Base-by-base conservation (phyloP, 208 protist genomes). In the Trypanosoma avium region DNA sequence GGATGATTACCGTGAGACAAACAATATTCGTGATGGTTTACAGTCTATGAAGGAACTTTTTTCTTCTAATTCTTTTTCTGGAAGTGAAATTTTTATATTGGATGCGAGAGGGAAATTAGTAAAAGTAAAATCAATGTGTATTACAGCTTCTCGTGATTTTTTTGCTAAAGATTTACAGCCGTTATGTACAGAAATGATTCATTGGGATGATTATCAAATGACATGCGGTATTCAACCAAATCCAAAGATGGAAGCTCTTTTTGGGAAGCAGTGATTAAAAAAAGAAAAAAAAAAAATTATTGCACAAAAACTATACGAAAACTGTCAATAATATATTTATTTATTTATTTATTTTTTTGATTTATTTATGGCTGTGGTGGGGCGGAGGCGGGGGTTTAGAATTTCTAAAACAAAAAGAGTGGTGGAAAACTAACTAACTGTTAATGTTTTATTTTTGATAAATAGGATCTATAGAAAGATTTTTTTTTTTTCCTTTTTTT, bases 151-250 rank as follows among this genome's bases (percentile, higher is more conserved):
- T 13, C 57, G 67, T 1, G 15, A 60, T 17, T 17, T 38, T 19
- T 73, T 50, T 50, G 49, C 21, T 13, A 56, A 55, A 22, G 59
- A 50, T 36, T 13, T 36, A 21, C 82, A 88, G 38, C 61, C 53
- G 45, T 76, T 82, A 17, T 81, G 71, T 50, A 53, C 75, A 4
- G 86, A 93, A 64, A 90, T 93, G 86, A 26, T 80, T 56, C 86
- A 90, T 72, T 93, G 83, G 81, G 83, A 90, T 50, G 83, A 93
- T 42, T 77, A 64, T 57, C 75, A 79, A 30, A 43, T n/a, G 19
- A 52, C 24, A 22, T 58, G 61, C n/a, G 64, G 66, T 22, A 64
- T 81, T 35, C 21, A 35, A n/a, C 50, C 46, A 50, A 47, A 61
- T 46, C 67, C 67, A 45, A 61, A 26, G 24, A 54, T 65, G 50